A percentile compares a stretch with the other conserved stretches of the same genome.
These are phyloP conservation scores for Alternaria infectoria DNA, from an alignment of 2,329 filamentous ascomycete genomes.

Conservation along the genomic window DNA sequence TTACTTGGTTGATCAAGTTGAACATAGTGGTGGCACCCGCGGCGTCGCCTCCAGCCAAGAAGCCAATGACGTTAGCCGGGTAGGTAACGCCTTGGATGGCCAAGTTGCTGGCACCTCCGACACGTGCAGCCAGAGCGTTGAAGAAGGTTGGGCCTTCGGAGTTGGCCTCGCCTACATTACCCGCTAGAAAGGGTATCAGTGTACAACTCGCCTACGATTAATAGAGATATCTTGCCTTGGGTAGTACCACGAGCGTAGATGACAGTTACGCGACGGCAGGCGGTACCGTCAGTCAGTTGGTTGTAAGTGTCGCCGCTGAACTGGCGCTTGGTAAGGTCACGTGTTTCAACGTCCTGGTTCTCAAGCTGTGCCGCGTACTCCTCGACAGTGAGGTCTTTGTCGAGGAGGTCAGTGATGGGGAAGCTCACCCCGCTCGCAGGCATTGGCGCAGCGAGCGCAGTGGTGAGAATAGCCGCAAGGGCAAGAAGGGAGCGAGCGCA, in stretches of 20 bases:
- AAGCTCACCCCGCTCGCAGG: conserved; percentile 28
- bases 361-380: conserved; percentile 35
- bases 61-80: conserved; percentile 52
- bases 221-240: conserved; percentile 35
- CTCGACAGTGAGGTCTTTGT: conserved; percentile 28
- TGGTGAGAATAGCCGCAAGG: conserved; percentile 20
- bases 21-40: conserved; percentile 54
- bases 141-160: conserved; percentile 58
- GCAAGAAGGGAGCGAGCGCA: conserved; percentile 23
- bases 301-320: conserved; percentile 36
- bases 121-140: conserved; percentile 49
- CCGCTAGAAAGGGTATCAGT: conserved; percentile 22
- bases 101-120: conserved; percentile 52
- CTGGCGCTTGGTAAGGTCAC: conserved; percentile 25
- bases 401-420: conserved; percentile 34
- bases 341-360: conserved; percentile 9
- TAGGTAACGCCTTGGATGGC: conserved; percentile 65
- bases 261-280: conserved; percentile 57
- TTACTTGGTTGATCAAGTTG: conserved; percentile 41
- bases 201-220: not conserved
- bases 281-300: conserved; percentile 39
- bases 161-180: conserved; percentile 57
- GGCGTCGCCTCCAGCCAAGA: conserved; percentile 55
- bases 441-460: conserved; percentile 23
- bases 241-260: conserved; percentile 63